Evolutionary conservation across 164 flowering plant genomes (phyloP).

Genomic region (Pachysandra terminalis): DNA sequence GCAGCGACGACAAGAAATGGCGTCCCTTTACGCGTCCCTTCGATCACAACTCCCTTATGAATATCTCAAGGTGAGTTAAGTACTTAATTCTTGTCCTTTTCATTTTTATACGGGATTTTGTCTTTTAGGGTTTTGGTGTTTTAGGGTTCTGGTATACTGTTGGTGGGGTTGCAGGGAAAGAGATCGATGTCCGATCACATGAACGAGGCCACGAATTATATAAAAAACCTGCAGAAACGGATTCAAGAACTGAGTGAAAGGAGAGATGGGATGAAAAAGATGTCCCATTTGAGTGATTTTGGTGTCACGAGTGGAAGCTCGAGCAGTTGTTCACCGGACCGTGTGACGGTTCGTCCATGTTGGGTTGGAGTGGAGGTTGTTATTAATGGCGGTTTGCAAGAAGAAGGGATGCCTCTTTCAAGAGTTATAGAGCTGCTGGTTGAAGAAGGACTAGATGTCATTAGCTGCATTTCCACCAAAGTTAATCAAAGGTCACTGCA

Average conservation of each 20-base stretch:
- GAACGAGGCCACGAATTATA: conserved; percentile 34
- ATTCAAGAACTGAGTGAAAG: conserved; percentile 18
- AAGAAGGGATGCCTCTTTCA: conserved; percentile 25
- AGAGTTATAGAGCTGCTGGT: conserved; percentile 25
- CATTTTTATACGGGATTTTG: not conserved
- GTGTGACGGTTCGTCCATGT: conserved; percentile 23
- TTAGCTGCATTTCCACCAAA: conserved; percentile 30
- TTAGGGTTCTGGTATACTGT: not conserved
- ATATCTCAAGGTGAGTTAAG: conserved; percentile 22
- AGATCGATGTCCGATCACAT: conserved; percentile 42
- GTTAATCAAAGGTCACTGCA: conserved; percentile 26
- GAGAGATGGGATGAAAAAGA: conserved; percentile 29
- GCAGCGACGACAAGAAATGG: conserved; percentile 28
- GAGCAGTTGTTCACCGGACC: not conserved
- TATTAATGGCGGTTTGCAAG: conserved; percentile 14
- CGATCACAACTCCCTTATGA: conserved; percentile 25
- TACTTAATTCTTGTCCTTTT: not conserved
- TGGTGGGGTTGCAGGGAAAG: conserved; percentile 34
- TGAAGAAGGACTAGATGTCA: conserved; percentile 35
- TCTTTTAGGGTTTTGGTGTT: not conserved
- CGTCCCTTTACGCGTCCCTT: conserved; percentile 19
- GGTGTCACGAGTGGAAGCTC: conserved; percentile 2
- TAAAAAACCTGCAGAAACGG: conserved; percentile 23
- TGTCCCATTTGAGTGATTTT: not conserved
- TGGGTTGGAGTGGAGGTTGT: conserved; percentile 34